A percentile compares a stretch with the other conserved stretches of the same genome.
These are phyloP conservation scores for Cladosporium halotolerans DNA, from an alignment of 2,329 filamentous ascomycete genomes.

Conservation along the genomic window DNA sequence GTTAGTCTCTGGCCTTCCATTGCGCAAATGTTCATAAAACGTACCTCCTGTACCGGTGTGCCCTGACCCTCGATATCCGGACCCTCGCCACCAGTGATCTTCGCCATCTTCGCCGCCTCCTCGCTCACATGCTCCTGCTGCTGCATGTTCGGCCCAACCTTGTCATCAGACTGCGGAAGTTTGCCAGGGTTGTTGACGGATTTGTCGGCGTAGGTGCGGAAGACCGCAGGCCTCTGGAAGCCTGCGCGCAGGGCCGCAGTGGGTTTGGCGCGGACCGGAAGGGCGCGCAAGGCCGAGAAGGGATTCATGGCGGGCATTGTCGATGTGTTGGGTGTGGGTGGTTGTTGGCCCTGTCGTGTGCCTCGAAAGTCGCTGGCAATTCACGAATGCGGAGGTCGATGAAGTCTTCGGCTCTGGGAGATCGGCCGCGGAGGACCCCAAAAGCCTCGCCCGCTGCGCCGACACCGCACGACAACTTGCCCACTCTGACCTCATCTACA, in stretches of 20 bases:
- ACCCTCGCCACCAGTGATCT: slow-evolving; percentile 50
- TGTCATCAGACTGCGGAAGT: slow-evolving; percentile 21
- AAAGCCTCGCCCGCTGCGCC: neutral
- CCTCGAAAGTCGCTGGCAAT: neutral
- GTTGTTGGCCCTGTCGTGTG: neutral
- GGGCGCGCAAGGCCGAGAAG: slow-evolving; percentile 8
- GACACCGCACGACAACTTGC: neutral
- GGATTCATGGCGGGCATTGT: slow-evolving; percentile 10
- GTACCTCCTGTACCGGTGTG: slow-evolving; percentile 60
- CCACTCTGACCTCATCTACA: slow-evolving; percentile 10
- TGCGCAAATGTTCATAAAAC: slow-evolving; percentile 16
- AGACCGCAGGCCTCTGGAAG: slow-evolving; percentile 5
- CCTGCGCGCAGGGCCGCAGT: slow-evolving; percentile 3
- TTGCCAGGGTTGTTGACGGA: slow-evolving; percentile 10
- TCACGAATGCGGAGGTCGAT: neutral
- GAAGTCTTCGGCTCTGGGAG: slow-evolving; percentile 2
- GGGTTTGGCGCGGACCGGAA: slow-evolving; percentile 3
- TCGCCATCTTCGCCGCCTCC: slow-evolving; percentile 56
- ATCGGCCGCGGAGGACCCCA: neutral
- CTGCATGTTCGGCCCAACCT: slow-evolving; percentile 46
- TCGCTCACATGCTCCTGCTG: slow-evolving; percentile 56
- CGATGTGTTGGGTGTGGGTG: neutral
- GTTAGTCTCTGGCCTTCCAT: neutral
- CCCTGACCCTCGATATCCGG: slow-evolving; percentile 58
- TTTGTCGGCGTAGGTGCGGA: slow-evolving; percentile 9